Conservation (phyloP, 2,329 filamentous ascomycete genomes). For the Venturia nashicola region DNA sequence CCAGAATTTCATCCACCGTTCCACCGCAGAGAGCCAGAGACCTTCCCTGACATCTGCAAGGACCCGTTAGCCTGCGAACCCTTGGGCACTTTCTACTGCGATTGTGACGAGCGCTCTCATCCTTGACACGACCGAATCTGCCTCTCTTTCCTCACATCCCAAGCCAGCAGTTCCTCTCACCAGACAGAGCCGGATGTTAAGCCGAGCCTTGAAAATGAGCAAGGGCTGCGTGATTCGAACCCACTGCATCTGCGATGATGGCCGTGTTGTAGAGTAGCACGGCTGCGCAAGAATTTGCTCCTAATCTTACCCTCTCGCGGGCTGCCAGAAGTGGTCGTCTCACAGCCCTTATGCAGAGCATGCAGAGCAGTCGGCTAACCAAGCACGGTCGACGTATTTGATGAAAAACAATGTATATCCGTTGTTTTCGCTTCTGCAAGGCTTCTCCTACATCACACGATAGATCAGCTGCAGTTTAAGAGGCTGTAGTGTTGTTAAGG, state of each 20-base stretch:
- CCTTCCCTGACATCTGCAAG: neutral
- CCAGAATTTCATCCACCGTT: neutral
- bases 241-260: neutral
- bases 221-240: neutral
- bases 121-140: neutral
- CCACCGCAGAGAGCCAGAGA: neutral
- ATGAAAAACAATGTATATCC: too few relatives aligned
- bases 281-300: neutral
- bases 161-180: neutral
- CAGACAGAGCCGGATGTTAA: neutral
- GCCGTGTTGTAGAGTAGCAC: neutral
- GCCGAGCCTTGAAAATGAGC: neutral
- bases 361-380: too few relatives aligned
- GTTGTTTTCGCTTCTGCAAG: too few relatives aligned
- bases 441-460: too few relatives aligned
- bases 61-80: neutral
- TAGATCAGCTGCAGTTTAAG: too few relatives aligned
- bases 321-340: neutral
- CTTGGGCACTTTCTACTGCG: neutral
- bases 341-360: too few relatives aligned
- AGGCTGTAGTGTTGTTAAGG: too few relatives aligned
- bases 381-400: neutral
- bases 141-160: neutral
- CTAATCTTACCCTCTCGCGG: neutral
- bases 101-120: neutral